Conservation (phyloP, 2,329 filamentous ascomycete species). For the Penicillium sumatraense region DNA sequence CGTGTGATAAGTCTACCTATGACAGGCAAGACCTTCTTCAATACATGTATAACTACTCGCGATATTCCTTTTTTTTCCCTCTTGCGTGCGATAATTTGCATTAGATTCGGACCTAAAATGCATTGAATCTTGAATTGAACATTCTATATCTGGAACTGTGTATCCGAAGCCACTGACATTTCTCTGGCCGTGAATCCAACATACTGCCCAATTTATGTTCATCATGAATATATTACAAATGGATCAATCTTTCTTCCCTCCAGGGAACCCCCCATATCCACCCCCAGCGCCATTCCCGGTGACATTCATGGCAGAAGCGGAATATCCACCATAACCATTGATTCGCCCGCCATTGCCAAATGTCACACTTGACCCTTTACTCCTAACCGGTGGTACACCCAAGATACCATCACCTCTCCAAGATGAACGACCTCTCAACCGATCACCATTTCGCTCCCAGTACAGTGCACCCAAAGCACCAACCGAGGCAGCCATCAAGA, state of each 20-base stretch:
- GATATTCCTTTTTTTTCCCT: conserved; percentile 8
- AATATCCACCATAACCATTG: conserved; percentile 62
- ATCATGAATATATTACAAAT: background rate
- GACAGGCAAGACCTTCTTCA: conserved; percentile 4
- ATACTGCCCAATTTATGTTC: background rate
- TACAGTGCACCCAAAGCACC: conserved; percentile 42
- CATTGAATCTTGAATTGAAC: conserved; percentile 24
- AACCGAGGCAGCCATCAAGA: conserved; percentile 40
- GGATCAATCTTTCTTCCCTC: conserved; percentile 48
- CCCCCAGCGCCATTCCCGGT: conserved; percentile 25
- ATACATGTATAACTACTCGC: conserved; percentile 23
- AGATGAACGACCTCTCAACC: conserved; percentile 24
- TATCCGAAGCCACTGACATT: background rate
- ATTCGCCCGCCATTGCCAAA: conserved; percentile 59
- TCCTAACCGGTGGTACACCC: conserved; percentile 49
- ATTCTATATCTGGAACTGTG: background rate
- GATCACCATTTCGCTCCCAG: conserved; percentile 39
- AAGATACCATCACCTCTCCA: conserved; percentile 53
- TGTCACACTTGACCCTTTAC: conserved; percentile 55
- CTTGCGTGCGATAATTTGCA: conserved; percentile 17
- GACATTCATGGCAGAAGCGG: conserved; percentile 36
- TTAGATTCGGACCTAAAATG: conserved; percentile 23
- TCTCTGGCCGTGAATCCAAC: background rate
- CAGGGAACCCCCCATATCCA: conserved; percentile 44
- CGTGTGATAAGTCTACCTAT: conserved; percentile 12